These are phyloP conservation scores for Leccinum pellstonianum DNA, from an alignment of 768 basidiomycete species.

Conservation along the genomic window DNA sequence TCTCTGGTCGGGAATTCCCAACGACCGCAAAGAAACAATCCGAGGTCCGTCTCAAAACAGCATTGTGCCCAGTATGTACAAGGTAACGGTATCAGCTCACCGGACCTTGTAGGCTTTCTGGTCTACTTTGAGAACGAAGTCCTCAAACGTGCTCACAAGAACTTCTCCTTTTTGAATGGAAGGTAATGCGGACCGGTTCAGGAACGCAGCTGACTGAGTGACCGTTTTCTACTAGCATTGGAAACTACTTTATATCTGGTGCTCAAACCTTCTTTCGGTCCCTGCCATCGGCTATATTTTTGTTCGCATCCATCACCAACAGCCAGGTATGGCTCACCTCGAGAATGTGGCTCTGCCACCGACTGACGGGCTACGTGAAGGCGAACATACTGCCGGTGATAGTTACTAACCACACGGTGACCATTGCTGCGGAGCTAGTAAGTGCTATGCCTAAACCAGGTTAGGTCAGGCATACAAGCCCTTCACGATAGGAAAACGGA, in stretches of 20 bases:
- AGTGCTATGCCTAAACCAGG: slow-evolving; percentile 50
- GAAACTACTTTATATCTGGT: slow-evolving; percentile 89
- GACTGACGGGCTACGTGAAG: slow-evolving; percentile 31
- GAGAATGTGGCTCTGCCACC: slow-evolving; percentile 11
- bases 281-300: slow-evolving; percentile 88
- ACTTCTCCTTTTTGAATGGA: slow-evolving; percentile 91
- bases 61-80: neutral
- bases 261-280: slow-evolving; percentile 90
- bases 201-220: slow-evolving; percentile 3
- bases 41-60: slow-evolving; percentile 51
- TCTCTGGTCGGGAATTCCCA: slow-evolving; percentile 84
- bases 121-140: slow-evolving; percentile 91
- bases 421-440: slow-evolving; percentile 87
- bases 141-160: slow-evolving; percentile 87
- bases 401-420: slow-evolving; percentile 93
- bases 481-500: slow-evolving; percentile 60
- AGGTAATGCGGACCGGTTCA: slow-evolving; percentile 43
- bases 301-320: slow-evolving; percentile 89
- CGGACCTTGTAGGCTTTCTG: slow-evolving; percentile 65
- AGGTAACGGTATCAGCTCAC: neutral
- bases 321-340: slow-evolving; percentile 49
- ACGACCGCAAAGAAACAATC: slow-evolving; percentile 88
- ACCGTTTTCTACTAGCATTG: slow-evolving; percentile 50
- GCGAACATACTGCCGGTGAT: slow-evolving; percentile 88
- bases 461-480: slow-evolving; percentile 27